These are phyloP conservation scores for Bryoerythrophyllum caledonicum DNA, from an alignment of 225 moss, liverwort and hornwort species.

Conservation along the genomic window DNA sequence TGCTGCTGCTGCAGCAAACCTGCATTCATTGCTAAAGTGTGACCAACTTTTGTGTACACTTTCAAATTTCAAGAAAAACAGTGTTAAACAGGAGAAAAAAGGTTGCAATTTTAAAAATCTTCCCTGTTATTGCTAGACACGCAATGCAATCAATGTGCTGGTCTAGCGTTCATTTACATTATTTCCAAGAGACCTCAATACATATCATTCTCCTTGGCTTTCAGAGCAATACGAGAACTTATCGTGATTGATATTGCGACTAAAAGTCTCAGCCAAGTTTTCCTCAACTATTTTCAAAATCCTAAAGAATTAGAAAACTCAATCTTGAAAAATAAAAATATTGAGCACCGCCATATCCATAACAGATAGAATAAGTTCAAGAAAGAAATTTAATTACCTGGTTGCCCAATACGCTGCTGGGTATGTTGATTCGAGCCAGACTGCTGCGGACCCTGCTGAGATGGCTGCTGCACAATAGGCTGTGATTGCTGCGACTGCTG, in stretches of 20 bases:
- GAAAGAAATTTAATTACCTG: conserved; percentile 32
- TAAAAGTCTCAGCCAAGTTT: not conserved
- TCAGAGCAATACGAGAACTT: conserved; percentile 3
- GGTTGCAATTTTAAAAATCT: not conserved
- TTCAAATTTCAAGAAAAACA: conserved; percentile 8
- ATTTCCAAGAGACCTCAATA: not conserved
- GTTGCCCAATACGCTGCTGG: conserved; percentile 57
- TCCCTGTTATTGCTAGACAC: conserved; percentile 6
- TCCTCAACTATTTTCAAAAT: not conserved
- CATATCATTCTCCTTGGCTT: not conserved
- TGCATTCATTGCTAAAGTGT: conserved; percentile 33
- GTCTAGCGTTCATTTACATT: not conserved
- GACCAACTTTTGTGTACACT: not conserved
- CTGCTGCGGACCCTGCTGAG: conserved; percentile 53
- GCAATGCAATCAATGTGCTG: not conserved
- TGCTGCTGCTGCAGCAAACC: conserved; percentile 56
- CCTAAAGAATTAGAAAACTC: not conserved
- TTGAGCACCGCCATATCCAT: not conserved
- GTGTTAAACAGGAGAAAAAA: not conserved
- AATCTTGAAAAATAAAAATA: not conserved
- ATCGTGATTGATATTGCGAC: conserved; percentile 17
- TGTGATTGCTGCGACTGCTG: conserved; percentile 63
- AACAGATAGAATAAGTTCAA: not conserved
- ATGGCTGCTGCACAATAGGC: conserved; percentile 55
- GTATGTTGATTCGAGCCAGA: conserved; percentile 49